These are phyloP conservation scores for Pseudopyricularia javanii DNA, from an alignment of 2,329 filamentous ascomycete genomes.

Conservation along the genomic window DNA sequence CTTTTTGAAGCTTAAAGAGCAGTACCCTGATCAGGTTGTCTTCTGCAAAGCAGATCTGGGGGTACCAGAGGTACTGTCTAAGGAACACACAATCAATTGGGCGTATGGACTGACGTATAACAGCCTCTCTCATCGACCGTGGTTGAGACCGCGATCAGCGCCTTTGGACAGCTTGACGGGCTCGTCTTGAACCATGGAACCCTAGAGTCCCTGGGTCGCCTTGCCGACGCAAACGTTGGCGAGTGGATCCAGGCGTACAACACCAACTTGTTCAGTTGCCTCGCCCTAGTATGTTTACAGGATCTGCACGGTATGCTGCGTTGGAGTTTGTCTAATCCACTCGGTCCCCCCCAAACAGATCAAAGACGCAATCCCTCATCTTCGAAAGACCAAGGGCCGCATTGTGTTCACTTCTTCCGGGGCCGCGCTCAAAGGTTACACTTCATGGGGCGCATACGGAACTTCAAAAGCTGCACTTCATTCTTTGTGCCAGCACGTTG, in stretches of 20 bases:
- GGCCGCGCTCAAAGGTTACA: slow-evolving; percentile 53
- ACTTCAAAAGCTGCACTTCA: slow-evolving; percentile 76
- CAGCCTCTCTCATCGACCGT: slow-evolving; percentile 18
- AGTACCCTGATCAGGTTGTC: slow-evolving; percentile 39
- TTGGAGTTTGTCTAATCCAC: not conserved
- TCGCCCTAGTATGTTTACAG: slow-evolving; percentile 52
- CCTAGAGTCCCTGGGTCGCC: slow-evolving; percentile 59
- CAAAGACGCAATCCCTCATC: slow-evolving; percentile 55
- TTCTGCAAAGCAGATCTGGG: slow-evolving; percentile 43
- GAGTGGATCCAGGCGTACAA: slow-evolving; percentile 71
- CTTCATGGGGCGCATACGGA: slow-evolving; percentile 70
- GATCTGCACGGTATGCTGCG: not conserved
- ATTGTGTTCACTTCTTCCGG: slow-evolving; percentile 75
- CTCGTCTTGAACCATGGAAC: slow-evolving; percentile 82
- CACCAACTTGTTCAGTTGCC: slow-evolving; percentile 74
- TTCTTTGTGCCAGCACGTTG: slow-evolving; percentile 61
- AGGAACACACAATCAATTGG: not conserved
- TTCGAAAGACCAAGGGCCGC: slow-evolving; percentile 56
- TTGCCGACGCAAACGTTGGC: slow-evolving; percentile 55
- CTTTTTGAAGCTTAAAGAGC: slow-evolving; percentile 36
- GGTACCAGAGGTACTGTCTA: slow-evolving; percentile 30
- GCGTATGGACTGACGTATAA: not conserved
- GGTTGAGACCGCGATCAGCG: slow-evolving; percentile 49
- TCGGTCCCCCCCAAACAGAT: slow-evolving; percentile 32
- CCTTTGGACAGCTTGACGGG: slow-evolving; percentile 66